A percentile compares a stretch with the other conserved stretches of the same genome.
Evolutionary conservation across 1,284 basidiomycete genomes (phyloP).

Genomic region (Naganishia liquefaciens): DNA sequence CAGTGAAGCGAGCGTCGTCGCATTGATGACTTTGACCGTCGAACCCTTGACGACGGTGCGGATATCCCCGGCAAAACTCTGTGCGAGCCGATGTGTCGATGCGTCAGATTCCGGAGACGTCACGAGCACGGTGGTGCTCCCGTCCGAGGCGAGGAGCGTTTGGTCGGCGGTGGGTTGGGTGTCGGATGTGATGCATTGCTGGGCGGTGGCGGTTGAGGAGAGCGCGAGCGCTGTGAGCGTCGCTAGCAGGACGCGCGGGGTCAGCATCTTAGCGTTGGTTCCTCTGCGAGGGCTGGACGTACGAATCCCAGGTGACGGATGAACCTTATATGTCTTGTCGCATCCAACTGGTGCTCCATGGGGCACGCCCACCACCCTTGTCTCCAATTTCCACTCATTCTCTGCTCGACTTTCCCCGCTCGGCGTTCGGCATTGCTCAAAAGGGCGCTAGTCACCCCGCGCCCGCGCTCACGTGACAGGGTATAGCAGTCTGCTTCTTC

Average conservation of each 20-base stretch:
- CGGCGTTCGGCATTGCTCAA: too few relatives aligned
- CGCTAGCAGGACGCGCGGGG: background rate
- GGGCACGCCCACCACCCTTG: too few relatives aligned
- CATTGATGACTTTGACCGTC: background rate
- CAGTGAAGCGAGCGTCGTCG: slow-evolving; percentile 52
- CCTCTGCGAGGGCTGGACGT: too few relatives aligned
- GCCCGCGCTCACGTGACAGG: too few relatives aligned
- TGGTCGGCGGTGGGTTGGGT: background rate
- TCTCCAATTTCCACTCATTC: too few relatives aligned
- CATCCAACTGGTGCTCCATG: too few relatives aligned
- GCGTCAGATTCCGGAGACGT: slow-evolving; percentile 5
- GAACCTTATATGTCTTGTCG: too few relatives aligned
- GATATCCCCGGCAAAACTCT: slow-evolving; percentile 66
- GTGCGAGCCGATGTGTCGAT: slow-evolving; percentile 61
- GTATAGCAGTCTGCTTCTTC: too few relatives aligned
- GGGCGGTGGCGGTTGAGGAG: background rate
- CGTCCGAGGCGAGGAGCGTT: slow-evolving; percentile 4
- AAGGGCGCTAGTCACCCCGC: too few relatives aligned
- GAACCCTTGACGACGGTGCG: slow-evolving; percentile 49
- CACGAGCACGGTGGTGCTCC: slow-evolving; percentile 19
- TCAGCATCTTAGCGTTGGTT: background rate
- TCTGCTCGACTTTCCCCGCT: too few relatives aligned
- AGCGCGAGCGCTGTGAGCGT: slow-evolving; percentile 2
- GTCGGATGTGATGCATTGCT: slow-evolving; percentile 18
- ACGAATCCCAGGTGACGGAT: too few relatives aligned